Conservation (phyloP, 306 rosid genomes). For the Sphenostylis stenocarpa region DNA sequence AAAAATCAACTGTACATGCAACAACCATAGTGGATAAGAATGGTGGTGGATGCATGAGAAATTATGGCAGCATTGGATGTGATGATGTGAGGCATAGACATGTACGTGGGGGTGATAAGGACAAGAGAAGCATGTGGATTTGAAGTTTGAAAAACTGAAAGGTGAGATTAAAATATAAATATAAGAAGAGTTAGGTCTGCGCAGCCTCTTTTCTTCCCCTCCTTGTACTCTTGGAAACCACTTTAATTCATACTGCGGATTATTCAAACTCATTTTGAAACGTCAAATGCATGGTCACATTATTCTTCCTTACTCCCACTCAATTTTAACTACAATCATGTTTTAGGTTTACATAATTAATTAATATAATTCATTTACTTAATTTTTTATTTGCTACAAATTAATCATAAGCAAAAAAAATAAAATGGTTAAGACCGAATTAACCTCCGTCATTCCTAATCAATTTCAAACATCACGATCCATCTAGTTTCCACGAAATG, state of each 20-base stretch:
- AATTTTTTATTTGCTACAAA: too few species aligned
- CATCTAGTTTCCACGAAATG: constrained; percentile 13
- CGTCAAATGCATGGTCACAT: constrained; percentile 39
- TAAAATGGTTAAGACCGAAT: too few species aligned
- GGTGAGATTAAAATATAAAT: not conserved
- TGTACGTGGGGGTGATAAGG: constrained; percentile 4
- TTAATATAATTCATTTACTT: too few species aligned
- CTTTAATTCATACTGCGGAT: constrained; percentile 13
- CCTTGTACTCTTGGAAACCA: constrained; percentile 19
- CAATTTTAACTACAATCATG: not conserved
- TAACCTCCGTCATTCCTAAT: constrained; percentile 20
- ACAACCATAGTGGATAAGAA: too few species aligned
- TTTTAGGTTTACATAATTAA: too few species aligned
- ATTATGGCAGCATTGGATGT: not conserved
- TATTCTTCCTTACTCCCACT: not conserved
- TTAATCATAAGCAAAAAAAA: too few species aligned
- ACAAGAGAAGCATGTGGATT: constrained; percentile 48
- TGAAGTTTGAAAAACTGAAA: constrained; percentile 46
- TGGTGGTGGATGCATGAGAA: not conserved
- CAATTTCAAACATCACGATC: constrained; percentile 2
- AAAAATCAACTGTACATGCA: too few species aligned
- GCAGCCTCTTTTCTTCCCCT: constrained; percentile 47
- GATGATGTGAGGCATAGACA: too few species aligned
- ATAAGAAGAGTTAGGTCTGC: constrained; percentile 33
- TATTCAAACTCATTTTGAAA: constrained; percentile 46